Evolutionary conservation across 1,284 basidiomycete species (phyloP).

Genomic region (Leccinum discolor): DNA sequence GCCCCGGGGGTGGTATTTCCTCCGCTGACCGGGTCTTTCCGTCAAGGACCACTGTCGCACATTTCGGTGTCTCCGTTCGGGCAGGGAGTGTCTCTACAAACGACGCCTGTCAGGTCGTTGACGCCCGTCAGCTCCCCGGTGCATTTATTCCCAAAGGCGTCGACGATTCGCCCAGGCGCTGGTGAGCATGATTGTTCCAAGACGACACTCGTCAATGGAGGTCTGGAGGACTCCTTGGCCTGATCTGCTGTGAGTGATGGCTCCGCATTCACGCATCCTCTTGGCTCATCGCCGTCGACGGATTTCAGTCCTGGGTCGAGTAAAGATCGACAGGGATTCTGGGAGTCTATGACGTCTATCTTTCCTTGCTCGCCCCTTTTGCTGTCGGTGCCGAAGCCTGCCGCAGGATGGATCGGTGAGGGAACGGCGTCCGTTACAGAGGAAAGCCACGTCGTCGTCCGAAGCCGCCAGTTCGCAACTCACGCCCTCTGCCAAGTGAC

Average conservation of each 20-base stretch:
- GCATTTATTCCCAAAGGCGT: background rate
- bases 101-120: conserved; percentile 9
- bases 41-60: conserved; percentile 13
- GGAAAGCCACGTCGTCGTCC: background rate
- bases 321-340: conserved; percentile 33
- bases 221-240: too few species aligned
- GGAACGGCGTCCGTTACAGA: background rate
- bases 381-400: conserved; percentile 5
- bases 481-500: too few species aligned
- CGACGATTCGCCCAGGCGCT: too few species aligned
- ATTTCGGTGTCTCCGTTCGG: background rate
- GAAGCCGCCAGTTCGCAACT: background rate
- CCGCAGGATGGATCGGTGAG: conserved; percentile 7
- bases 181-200: too few species aligned
- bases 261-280: conserved; percentile 6
- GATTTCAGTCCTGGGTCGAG: conserved; percentile 16
- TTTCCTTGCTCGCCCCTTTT: conserved; percentile 25
- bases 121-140: conserved; percentile 9
- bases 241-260: conserved; percentile 16
- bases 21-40: conserved; percentile 26
- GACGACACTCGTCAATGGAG: too few species aligned
- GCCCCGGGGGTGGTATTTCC: conserved; percentile 20
- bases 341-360: conserved; percentile 17
- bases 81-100: conserved; percentile 12
- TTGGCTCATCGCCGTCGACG: conserved; percentile 12